Evolutionary conservation across 192 early-diverging fungal species (phyloP), one percentile per base, ranked within the genome.

Genomic region (Podila verticillata): DNA sequence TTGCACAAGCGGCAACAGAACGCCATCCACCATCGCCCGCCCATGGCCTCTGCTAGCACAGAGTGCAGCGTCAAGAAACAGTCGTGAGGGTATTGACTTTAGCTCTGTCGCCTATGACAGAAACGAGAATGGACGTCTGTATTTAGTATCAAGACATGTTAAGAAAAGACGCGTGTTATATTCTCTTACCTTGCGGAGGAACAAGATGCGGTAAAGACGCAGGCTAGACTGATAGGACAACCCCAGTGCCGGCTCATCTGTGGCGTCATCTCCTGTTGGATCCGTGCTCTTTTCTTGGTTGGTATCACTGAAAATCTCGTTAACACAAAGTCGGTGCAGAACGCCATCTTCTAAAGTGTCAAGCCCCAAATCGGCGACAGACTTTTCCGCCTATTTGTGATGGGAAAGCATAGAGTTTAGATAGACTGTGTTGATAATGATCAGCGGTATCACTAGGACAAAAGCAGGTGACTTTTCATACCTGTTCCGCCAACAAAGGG

Each of bases 11-110:
- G 72, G 72, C 30, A 75, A 48, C 15, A 82, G 17, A 8, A 82
- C 67, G 24, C 68, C 68, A 49, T 82, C 81, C 15, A 71, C 63
- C 29, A 82, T 58, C 5, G 81, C 81, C 2, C 68, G 72, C 7
- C 73, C 81, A 44, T 75, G 64, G 26, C 54, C 57, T 44, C 61
- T 74, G 22, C 72, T 48, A 29, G 73, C 72, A 56, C 56, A 51
- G 12, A 82, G 19, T 0, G 75, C 12, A 13, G 81, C 57, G 22
- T 74, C 65, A 12, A 82, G 59, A 34, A 82, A 67, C 13, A 82
- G 44, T 20, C 81, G 72, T 4, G 81, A 75, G 15, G 81, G 81
- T 8, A 48, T 66, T 10, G 81, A 61, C 4, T 66, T 66, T 1
- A 82, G 48, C 1, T 65, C 9, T 2, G 64, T 35, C 9, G 59